Conservation (phyloP, 345 rosid genomes). For the Gossypium australe region DNA sequence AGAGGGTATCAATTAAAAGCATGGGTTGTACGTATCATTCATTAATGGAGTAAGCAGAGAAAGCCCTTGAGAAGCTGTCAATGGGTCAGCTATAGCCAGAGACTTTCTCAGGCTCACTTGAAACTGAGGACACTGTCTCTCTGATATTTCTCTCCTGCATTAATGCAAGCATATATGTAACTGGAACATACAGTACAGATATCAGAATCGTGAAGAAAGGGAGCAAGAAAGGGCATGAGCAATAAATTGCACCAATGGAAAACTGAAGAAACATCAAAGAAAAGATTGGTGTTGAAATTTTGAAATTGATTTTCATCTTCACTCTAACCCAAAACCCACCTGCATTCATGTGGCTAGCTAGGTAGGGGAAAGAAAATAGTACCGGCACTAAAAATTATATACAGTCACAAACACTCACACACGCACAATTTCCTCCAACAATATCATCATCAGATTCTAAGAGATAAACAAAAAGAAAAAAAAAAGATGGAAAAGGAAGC, state of each 20-base stretch:
- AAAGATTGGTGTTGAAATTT: slow-evolving; percentile 18
- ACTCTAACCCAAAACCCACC: slow-evolving; percentile 35
- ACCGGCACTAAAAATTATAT: slow-evolving; percentile 36
- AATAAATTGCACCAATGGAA: slow-evolving; percentile 30
- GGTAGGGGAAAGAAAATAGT: slow-evolving; percentile 15
- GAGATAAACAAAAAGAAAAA: slow-evolving; percentile 1
- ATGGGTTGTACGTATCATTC: slow-evolving; percentile 20
- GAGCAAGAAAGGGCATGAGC: slow-evolving; percentile 7
- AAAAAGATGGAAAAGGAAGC: background rate
- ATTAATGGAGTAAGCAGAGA: slow-evolving; percentile 37
- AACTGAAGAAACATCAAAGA: slow-evolving; percentile 20
- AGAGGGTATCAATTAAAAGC: background rate
- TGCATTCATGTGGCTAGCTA: slow-evolving; percentile 33
- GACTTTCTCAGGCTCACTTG: slow-evolving; percentile 18
- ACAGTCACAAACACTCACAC: slow-evolving; percentile 38
- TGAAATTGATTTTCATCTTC: slow-evolving; percentile 24
- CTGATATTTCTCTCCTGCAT: slow-evolving; percentile 20
- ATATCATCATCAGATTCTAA: slow-evolving; percentile 22
- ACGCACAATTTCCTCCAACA: slow-evolving; percentile 26
- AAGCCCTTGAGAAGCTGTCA: slow-evolving; percentile 36
- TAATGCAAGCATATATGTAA: slow-evolving; percentile 29
- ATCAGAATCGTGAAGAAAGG: slow-evolving; percentile 26
- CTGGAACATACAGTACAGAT: slow-evolving; percentile 27
- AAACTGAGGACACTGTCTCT: slow-evolving; percentile 17
- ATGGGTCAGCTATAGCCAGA: slow-evolving; percentile 16